Conservation (phyloP, 1,284 basidiomycete genomes). For the Tilletia horrida region DNA sequence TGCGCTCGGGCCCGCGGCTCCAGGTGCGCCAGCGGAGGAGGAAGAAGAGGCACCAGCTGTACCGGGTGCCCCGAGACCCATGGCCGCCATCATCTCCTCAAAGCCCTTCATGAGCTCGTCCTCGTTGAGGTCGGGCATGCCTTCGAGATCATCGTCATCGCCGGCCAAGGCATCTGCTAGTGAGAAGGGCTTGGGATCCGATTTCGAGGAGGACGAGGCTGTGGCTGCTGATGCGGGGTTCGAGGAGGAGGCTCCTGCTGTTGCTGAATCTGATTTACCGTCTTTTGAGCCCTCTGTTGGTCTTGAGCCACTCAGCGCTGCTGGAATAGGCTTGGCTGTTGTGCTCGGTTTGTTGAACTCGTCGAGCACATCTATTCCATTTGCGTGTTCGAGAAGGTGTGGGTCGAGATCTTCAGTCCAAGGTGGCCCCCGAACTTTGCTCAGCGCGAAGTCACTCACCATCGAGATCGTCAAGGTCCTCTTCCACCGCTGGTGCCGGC, state of each 20-base stretch:
- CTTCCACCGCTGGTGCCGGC: conserved; percentile 17
- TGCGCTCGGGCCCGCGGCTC: conserved; percentile 19
- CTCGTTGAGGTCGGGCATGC: conserved; percentile 37
- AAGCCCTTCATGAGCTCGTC: conserved; percentile 53
- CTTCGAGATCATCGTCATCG: conserved; percentile 57
- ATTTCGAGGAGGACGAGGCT: not conserved
- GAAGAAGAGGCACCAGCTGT: conserved; percentile 19
- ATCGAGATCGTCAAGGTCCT: conserved; percentile 52
- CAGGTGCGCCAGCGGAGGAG: conserved; percentile 25
- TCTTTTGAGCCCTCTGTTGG: conserved; percentile 32
- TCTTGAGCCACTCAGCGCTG: conserved; percentile 47
- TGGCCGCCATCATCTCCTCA: conserved; percentile 49
- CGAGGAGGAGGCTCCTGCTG: conserved; percentile 36
- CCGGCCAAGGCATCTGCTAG: conserved; percentile 33
- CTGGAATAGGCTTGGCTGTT: conserved; percentile 36
- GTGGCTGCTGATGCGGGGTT: not conserved
- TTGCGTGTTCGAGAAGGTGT: not conserved
- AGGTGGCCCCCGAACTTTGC: not conserved
- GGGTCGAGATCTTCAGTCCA: not conserved
- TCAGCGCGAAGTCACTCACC: conserved; percentile 27
- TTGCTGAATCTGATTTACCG: conserved; percentile 39
- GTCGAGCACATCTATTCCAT: conserved; percentile 62
- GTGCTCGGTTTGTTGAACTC: conserved; percentile 50
- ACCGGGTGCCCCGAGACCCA: conserved; percentile 27
- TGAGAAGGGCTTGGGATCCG: not conserved